Percentiles rank a stretch among this genome's conserved stretches.
These are phyloP conservation scores for Tilletia walkeri DNA, from an alignment of 1,284 basidiomycete genomes.

Conservation along the genomic window DNA sequence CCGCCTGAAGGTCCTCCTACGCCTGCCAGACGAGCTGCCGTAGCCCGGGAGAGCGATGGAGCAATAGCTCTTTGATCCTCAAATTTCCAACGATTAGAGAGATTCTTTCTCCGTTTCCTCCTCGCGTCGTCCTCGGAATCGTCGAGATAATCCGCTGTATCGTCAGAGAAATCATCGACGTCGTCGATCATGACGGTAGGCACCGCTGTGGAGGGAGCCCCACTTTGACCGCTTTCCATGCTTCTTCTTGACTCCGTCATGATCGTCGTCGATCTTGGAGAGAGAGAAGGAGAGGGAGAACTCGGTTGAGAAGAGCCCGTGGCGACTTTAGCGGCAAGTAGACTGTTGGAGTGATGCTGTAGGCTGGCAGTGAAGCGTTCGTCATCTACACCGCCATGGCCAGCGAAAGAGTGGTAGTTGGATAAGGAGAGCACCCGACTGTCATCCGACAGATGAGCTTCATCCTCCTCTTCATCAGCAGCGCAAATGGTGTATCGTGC, in stretches of 20 bases:
- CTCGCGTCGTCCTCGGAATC: constrained; percentile 19
- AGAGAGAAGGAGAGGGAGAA: not conserved
- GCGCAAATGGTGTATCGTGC: constrained; percentile 11
- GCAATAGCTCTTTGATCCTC: constrained; percentile 19
- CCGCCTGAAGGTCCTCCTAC: not conserved
- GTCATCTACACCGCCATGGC: not conserved
- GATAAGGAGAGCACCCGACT: constrained; percentile 10
- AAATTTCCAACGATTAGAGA: constrained; percentile 11
- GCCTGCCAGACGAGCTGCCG: not conserved
- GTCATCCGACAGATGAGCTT: not conserved
- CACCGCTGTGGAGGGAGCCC: not conserved
- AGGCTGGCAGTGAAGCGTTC: not conserved
- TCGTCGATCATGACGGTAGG: constrained; percentile 18
- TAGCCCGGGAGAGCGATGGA: constrained; percentile 11
- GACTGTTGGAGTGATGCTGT: not conserved
- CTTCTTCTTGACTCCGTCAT: not conserved
- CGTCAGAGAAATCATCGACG: constrained; percentile 3
- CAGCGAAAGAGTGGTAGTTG: constrained; percentile 2
- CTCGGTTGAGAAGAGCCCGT: not conserved
- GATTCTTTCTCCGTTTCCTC: constrained; percentile 19
- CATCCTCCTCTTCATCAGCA: constrained; percentile 9
- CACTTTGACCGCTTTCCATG: not conserved
- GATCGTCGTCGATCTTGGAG: not conserved
- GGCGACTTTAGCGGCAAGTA: not conserved
- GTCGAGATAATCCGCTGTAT: not conserved